Evolutionary conservation across 2,329 filamentous ascomycete species (phyloP).

Genomic region (Colletotrichum nymphaeae): DNA sequence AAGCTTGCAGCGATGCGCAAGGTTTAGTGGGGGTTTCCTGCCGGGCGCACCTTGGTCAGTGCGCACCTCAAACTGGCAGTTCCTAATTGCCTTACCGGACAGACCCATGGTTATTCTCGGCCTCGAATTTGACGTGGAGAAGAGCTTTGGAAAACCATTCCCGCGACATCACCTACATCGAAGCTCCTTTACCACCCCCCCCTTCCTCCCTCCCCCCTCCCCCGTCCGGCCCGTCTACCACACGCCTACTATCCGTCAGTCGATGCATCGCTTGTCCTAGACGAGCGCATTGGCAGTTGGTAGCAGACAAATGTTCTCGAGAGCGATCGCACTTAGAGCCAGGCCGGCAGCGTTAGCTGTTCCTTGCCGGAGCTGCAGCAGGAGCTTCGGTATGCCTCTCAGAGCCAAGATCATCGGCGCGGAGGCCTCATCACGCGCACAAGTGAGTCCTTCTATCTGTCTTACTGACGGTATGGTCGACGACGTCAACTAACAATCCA

Average conservation of each 20-base stretch:
- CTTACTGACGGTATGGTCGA: not conserved
- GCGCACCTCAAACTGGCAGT: not conserved
- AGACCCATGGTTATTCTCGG: slow-evolving; percentile 39
- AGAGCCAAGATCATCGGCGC: slow-evolving; percentile 76
- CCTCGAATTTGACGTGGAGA: slow-evolving; percentile 41
- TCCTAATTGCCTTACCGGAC: slow-evolving; percentile 20
- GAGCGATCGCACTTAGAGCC: slow-evolving; percentile 64
- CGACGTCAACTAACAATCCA: not conserved
- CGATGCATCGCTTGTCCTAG: slow-evolving; percentile 46
- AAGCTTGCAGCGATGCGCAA: slow-evolving; percentile 10
- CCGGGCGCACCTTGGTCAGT: not conserved
- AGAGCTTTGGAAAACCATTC: slow-evolving; percentile 46
- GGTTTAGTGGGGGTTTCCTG: slow-evolving; percentile 7
- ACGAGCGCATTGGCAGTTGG: slow-evolving; percentile 49
- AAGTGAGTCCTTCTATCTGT: slow-evolving; percentile 16
- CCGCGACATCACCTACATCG: slow-evolving; percentile 37
- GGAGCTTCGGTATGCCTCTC: slow-evolving; percentile 76
- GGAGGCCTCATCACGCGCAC: slow-evolving; percentile 32
- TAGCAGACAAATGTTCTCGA: slow-evolving; percentile 66
- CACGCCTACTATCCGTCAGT: slow-evolving; percentile 35
- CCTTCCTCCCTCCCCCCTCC: not conserved
- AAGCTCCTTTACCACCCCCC: not conserved
- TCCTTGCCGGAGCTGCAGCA: slow-evolving; percentile 54
- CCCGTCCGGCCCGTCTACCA: slow-evolving; percentile 25
- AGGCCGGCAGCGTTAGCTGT: slow-evolving; percentile 60